Evolutionary conservation across 2,329 filamentous ascomycete genomes (phyloP).

Genomic region (Phaeosphaeriaceae sp.): DNA sequence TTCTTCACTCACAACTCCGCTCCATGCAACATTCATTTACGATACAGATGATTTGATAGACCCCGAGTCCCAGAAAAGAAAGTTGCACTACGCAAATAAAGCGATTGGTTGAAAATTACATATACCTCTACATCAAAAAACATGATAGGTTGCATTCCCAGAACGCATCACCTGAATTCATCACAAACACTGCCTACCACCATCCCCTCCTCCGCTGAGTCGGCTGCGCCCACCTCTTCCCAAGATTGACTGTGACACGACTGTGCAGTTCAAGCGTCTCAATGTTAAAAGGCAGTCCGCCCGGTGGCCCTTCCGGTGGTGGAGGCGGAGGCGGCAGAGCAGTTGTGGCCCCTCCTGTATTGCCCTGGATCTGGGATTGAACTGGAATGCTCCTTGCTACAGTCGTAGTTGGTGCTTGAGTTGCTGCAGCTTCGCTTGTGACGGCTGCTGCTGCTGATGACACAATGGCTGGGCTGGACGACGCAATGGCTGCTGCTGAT

Average conservation of each 20-base stretch:
- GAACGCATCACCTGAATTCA: not conserved
- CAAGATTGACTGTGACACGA: constrained; percentile 45
- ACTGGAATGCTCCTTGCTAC: constrained; percentile 13
- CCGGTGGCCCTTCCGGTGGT: constrained; percentile 15
- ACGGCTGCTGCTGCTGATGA: not conserved
- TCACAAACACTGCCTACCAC: constrained; percentile 6
- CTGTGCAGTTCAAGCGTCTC: constrained; percentile 42
- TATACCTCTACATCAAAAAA: not conserved
- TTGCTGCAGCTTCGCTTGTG: constrained; percentile 1
- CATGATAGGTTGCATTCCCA: not conserved
- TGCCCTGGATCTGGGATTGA: constrained; percentile 33
- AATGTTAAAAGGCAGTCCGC: constrained; percentile 43
- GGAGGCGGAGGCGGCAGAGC: constrained; percentile 14
- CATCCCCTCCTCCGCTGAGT: constrained; percentile 23
- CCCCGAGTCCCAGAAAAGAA: not conserved
- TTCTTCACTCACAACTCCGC: not conserved
- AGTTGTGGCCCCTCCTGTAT: not conserved
- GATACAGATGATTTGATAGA: not conserved
- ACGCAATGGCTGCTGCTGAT: not conserved
- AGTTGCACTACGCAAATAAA: not conserved
- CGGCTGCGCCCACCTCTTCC: constrained; percentile 28
- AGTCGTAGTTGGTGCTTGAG: not conserved
- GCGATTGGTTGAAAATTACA: not conserved
- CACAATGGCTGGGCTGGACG: not conserved
- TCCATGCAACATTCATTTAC: not conserved